A percentile compares a stretch with the other conserved stretches of the same genome.
Evolutionary conservation across 306 rosid genomes (phyloP).

Genomic region (Begonia loranthoides): DNA sequence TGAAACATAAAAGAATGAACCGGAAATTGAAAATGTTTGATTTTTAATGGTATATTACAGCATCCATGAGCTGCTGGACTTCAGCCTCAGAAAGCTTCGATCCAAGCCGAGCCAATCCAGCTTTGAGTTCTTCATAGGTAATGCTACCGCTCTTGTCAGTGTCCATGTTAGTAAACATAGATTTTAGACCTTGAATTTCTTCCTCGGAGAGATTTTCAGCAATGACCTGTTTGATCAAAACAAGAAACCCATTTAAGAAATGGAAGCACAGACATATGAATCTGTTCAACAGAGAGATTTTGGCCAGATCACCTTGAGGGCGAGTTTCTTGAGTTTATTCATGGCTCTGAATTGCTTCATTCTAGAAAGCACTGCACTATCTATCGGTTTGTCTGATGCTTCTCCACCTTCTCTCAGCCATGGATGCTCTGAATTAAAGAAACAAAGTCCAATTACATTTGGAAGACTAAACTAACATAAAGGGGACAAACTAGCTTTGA

Average conservation of each 20-base stretch:
- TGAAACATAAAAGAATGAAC: neutral
- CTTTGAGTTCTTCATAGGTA: conserved; percentile 65
- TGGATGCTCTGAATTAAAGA: conserved; percentile 50
- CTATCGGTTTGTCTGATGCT: conserved; percentile 85
- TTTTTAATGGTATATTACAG: conserved; percentile 31
- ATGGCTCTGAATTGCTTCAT: conserved; percentile 91
- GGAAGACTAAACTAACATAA: no score
- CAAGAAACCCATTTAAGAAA: conserved; percentile 1
- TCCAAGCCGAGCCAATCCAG: conserved; percentile 67
- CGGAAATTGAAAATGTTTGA: neutral
- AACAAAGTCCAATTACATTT: neutral
- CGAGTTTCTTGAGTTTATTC: conserved; percentile 83
- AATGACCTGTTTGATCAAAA: conserved; percentile 39
- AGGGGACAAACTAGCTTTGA: no score
- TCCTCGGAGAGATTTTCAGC: conserved; percentile 73
- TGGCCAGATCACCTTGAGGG: conserved; percentile 29
- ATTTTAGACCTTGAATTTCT: conserved; percentile 79
- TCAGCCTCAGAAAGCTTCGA: conserved; percentile 66
- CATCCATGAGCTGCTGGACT: conserved; percentile 77
- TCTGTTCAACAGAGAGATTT: neutral
- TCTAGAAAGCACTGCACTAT: conserved; percentile 80
- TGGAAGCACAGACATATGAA: neutral
- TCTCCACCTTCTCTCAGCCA: conserved; percentile 84
- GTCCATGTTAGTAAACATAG: conserved; percentile 71
- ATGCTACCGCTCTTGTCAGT: conserved; percentile 75